Base-by-base conservation (phyloP, 306 rosid species). In the Urtica urens region DNA sequence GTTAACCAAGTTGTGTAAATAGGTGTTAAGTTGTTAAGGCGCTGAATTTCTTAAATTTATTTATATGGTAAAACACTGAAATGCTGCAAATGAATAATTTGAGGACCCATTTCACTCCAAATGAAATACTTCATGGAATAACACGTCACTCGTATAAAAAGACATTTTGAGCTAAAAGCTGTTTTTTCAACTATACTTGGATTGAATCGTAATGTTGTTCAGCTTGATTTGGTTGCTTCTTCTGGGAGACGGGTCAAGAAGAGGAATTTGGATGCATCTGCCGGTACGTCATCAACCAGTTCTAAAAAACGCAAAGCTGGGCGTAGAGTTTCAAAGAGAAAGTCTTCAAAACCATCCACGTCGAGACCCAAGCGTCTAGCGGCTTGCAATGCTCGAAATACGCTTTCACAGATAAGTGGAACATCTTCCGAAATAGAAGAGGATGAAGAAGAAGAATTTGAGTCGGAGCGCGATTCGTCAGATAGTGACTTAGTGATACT, bases 191-290 rank as follows among this genome's bases (percentile, higher is more conserved):
- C 40, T 13, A 3, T 16, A 35, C 40, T 58, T 58, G 47, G 26
- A 51, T 50, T 66, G 67, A 51, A 54, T 51, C 50, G 3, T 51
- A 28, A 10, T 66, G 38, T 56, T 38, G 57, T 50, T 66, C 81
- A 85, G 95, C 75, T 40, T 34, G 76, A 63, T 58, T 64, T 48
- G 27, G 59, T 10, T 39, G 54, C 79, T 49, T 55, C 81, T 53
- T 81, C 83, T 41, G 88, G 82, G 67, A 79, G 86, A 78, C 88
- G 67, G 48, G 60, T 70, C 50, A 76, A 78, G 77, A 86, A 78
- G 77, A 76, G 88, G 79, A 76, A 51, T 49, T 70, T 81, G 70
- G 66, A 69, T 40, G 88, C 78, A 55, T 63, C 67, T 60, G 79
- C 72, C 49, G 73, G 80, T 25, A 23, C 58, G 47, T 39, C 48